phyloP scores from a whole-genome alignment of 352 stramenopile genomes.

The Globisporangium paddicum region DNA sequence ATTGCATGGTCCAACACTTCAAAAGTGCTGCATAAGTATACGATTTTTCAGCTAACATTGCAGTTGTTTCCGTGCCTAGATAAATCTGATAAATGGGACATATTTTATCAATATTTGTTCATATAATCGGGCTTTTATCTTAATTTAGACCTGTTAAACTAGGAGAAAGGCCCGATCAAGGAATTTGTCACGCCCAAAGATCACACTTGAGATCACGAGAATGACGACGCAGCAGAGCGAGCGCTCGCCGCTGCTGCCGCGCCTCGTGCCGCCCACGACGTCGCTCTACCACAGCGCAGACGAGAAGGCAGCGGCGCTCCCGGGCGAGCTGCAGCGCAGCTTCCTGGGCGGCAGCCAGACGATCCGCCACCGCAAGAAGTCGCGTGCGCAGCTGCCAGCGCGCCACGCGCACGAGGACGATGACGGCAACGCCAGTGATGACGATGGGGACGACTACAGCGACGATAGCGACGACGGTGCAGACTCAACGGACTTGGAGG shows the following conservation, averaged over 20 bases:
- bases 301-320: background rate
- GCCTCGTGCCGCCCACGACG: background rate
- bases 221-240: conserved; percentile 5
- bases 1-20: too few relatives aligned
- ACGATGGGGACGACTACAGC: conserved; percentile 5
- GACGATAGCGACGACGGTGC: conserved; percentile 4
- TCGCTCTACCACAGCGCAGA: background rate
- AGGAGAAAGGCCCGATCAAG: too few relatives aligned
- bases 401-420: background rate
- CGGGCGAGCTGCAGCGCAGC: conserved; percentile 4
- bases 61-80: too few relatives aligned
- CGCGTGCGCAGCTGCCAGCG: conserved; percentile 1
- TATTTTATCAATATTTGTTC: too few relatives aligned
- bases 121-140: too few relatives aligned
- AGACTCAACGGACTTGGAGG: conserved; percentile 1
- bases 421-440: background rate
- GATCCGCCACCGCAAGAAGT: conserved; percentile 14
- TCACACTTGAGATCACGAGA: background rate
- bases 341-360: conserved; percentile 4
- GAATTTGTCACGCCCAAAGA: too few relatives aligned
- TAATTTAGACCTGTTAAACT: too few relatives aligned
- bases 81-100: too few relatives aligned
- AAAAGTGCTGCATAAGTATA: too few relatives aligned
- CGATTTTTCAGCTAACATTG: too few relatives aligned
- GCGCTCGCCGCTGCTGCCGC: conserved; percentile 5